Evolutionary conservation across 2,329 filamentous ascomycete genomes (phyloP).

Genomic region (Trichothecium roseum): DNA sequence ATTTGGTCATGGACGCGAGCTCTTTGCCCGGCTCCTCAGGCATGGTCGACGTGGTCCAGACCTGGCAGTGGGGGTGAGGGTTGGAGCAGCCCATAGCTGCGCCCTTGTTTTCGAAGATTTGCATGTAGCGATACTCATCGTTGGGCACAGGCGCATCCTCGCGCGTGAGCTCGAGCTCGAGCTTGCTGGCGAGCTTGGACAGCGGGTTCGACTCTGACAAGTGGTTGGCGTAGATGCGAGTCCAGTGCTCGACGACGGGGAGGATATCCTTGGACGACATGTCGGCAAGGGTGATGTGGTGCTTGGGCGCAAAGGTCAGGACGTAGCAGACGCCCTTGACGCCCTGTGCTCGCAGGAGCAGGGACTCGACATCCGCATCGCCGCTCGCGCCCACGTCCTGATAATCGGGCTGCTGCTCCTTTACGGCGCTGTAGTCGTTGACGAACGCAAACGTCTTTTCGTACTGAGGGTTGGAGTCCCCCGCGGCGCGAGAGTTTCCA

Average conservation of each 20-base stretch:
- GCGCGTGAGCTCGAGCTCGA: constrained; percentile 26
- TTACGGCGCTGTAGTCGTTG: constrained; percentile 96
- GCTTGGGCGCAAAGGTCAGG: constrained; percentile 82
- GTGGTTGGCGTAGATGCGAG: constrained; percentile 76
- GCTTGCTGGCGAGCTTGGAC: constrained; percentile 24
- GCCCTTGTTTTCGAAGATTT: constrained; percentile 99
- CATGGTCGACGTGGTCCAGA: constrained; percentile 87
- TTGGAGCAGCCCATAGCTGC: constrained; percentile 98
- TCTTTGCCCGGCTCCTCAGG: constrained; percentile 84
- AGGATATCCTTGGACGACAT: constrained; percentile 68
- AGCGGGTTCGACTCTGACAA: constrained; percentile 63
- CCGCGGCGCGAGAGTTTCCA: constrained; percentile 78
- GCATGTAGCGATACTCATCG: constrained; percentile 89
- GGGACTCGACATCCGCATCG: constrained; percentile 53
- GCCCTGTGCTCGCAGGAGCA: constrained; percentile 71
- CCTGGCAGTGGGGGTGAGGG: constrained; percentile 91
- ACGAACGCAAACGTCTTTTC: constrained; percentile 85
- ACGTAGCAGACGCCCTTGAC: constrained; percentile 97
- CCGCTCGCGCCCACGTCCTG: constrained; percentile 7
- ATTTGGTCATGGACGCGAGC: constrained; percentile 66
- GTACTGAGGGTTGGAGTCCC: constrained; percentile 79
- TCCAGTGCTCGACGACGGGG: constrained; percentile 83
- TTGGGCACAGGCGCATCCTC: constrained; percentile 38
- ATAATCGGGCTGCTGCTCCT: constrained; percentile 84
- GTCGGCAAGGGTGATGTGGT: constrained; percentile 88